Conservation (phyloP, 2,329 filamentous ascomycete genomes). For the Epichloe gansuensis region DNA sequence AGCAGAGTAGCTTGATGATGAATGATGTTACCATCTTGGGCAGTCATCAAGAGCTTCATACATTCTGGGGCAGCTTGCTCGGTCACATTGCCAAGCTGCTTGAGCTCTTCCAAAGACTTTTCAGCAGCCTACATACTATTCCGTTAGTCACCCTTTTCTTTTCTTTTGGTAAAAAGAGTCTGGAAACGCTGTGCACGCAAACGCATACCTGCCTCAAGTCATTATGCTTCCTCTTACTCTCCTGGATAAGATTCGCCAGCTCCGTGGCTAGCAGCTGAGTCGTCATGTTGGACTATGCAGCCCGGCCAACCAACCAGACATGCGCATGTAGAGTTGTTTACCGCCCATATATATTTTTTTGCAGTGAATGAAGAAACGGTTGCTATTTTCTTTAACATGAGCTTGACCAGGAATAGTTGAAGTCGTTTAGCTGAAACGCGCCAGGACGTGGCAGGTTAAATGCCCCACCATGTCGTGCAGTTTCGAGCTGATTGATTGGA, state of each 20-base stretch:
- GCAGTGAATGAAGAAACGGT: background rate
- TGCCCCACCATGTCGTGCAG: background rate
- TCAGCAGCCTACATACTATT: conserved; percentile 61
- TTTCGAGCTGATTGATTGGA: background rate
- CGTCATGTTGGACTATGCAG: conserved; percentile 53
- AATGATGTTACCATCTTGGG: conserved; percentile 3
- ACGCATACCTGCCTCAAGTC: conserved; percentile 63
- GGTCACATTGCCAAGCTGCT: conserved; percentile 27
- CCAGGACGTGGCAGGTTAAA: conserved; percentile 5
- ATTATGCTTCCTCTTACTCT: conserved; percentile 88
- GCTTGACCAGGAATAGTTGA: background rate
- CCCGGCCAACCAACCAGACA: conserved; percentile 12
- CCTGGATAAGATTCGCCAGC: conserved; percentile 81
- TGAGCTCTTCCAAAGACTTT: conserved; percentile 84
- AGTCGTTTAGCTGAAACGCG: background rate
- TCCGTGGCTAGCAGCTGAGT: conserved; percentile 81
- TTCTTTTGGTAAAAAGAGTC: background rate
- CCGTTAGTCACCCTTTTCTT: background rate
- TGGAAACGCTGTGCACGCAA: background rate
- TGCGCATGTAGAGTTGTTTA: conserved; percentile 12
- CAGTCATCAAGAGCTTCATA: conserved; percentile 9
- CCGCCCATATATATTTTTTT: conserved; percentile 16
- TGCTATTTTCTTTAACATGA: background rate
- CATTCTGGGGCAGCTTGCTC: conserved; percentile 28
- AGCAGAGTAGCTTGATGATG: conserved; percentile 7